These are phyloP conservation scores for Pyrrhoderma noxium DNA, from an alignment of 1,284 basidiomycete species.

Conservation along the genomic window DNA sequence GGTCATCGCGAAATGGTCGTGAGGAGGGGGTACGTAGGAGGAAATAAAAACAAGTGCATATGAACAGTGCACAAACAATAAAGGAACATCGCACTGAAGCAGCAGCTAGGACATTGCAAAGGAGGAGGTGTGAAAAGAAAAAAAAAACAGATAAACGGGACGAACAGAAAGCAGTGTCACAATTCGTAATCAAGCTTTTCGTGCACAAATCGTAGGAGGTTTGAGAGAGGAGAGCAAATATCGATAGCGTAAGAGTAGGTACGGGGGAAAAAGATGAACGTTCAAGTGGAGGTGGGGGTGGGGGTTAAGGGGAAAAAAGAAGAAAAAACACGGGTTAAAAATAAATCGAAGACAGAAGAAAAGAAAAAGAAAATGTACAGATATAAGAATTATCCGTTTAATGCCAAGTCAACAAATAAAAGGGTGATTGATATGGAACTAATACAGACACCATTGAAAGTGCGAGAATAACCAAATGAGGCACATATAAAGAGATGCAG, in stretches of 20 bases:
- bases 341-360: neutral
- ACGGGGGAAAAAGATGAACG: neutral
- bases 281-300: neutral
- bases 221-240: neutral
- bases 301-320: neutral
- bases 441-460: no score
- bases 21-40: neutral
- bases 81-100: neutral
- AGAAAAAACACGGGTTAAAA: neutral
- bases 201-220: neutral
- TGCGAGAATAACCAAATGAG: no score
- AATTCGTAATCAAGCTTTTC: neutral
- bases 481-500: conserved; percentile 2
- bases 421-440: no score
- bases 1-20: neutral
- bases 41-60: neutral
- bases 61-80: neutral
- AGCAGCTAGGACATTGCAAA: neutral
- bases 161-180: neutral
- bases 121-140: neutral
- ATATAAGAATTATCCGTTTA: neutral
- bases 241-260: neutral
- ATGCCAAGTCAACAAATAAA: neutral
- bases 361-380: neutral
- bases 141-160: neutral